Evolutionary conservation across 345 rosid species (phyloP).

Genomic region (Boechera retrofracta): DNA sequence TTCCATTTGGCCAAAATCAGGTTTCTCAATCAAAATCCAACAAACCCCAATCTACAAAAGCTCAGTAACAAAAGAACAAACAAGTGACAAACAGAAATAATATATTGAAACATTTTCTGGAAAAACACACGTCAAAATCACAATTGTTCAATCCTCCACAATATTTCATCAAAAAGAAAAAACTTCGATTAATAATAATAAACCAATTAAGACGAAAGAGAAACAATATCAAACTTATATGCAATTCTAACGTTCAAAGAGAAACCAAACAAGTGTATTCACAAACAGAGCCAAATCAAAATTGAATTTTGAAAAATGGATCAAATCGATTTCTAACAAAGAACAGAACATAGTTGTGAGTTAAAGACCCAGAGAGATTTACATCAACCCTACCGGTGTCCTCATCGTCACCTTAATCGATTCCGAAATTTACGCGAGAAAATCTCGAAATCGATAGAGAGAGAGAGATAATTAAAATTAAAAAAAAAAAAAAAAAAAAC

Average conservation of each 20-base stretch:
- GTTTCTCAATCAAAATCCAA: not conserved
- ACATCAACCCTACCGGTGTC: not conserved
- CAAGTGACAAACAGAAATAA: not conserved
- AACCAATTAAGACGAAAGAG: no score
- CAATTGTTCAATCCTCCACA: no score
- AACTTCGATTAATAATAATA: no score
- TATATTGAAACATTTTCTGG: not conserved
- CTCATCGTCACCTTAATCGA: not conserved
- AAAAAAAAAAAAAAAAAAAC: not conserved
- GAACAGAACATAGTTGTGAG: not conserved
- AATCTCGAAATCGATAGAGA: constrained; percentile 21
- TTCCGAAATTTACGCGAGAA: constrained; percentile 16
- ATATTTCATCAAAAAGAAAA: no score
- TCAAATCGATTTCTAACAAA: constrained; percentile 8
- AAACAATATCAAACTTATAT: not conserved
- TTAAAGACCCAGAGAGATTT: not conserved
- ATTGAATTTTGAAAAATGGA: not conserved
- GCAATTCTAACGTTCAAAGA: not conserved
- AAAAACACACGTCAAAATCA: no score
- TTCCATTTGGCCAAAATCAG: not conserved
- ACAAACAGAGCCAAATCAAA: constrained; percentile 20
- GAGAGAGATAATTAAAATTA: not conserved
- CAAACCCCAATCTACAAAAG: not conserved
- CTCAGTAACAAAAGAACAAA: not conserved
- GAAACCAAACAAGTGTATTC: not conserved